Percentiles rank a stretch among this genome's conserved stretches.
phyloP scores from a whole-genome alignment of 2,329 filamentous ascomycete species.

The Drechslerella coelobrocha region DNA sequence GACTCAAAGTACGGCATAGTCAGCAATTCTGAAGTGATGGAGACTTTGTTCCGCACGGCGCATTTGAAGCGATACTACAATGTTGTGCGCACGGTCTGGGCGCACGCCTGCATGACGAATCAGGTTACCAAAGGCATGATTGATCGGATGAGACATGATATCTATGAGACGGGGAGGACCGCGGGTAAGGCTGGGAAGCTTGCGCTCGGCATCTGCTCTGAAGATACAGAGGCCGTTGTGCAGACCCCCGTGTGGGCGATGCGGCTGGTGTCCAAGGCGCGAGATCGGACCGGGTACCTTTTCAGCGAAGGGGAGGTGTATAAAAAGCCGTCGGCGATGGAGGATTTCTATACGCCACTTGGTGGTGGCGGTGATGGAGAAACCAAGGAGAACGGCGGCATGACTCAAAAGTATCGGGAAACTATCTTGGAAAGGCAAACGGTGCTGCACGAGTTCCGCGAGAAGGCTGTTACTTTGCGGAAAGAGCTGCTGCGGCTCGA shows the following conservation, averaged over 20 bases:
- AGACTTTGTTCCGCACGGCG: conserved; percentile 24
- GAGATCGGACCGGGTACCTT: conserved; percentile 26
- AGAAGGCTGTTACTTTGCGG: conserved; percentile 13
- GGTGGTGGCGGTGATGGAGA: conserved; percentile 10
- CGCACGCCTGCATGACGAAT: conserved; percentile 40
- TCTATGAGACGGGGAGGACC: conserved; percentile 36
- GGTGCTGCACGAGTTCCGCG: conserved; percentile 14
- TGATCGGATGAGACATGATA: conserved; percentile 43
- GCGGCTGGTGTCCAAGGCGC: conserved; percentile 35
- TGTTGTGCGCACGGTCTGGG: conserved; percentile 42
- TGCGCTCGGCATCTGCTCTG: conserved; percentile 34
- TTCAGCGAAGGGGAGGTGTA: conserved; percentile 26
- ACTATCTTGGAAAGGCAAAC: neutral
- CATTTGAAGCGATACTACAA: conserved; percentile 38
- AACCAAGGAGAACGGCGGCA: too few species aligned
- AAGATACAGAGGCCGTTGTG: conserved; percentile 28
- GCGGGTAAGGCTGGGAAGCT: conserved; percentile 42
- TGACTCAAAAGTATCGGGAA: too few species aligned
- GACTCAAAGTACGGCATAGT: conserved; percentile 14
- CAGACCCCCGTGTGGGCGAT: conserved; percentile 40
- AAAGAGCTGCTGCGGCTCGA: conserved; percentile 39
- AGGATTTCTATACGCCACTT: conserved; percentile 5
- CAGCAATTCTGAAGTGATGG: conserved; percentile 9
- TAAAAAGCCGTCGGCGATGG: conserved; percentile 14
- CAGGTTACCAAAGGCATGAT: conserved; percentile 37